These are phyloP conservation scores for Venturia pyrina DNA, from an alignment of 2,329 filamentous ascomycete genomes.

Conservation along the genomic window DNA sequence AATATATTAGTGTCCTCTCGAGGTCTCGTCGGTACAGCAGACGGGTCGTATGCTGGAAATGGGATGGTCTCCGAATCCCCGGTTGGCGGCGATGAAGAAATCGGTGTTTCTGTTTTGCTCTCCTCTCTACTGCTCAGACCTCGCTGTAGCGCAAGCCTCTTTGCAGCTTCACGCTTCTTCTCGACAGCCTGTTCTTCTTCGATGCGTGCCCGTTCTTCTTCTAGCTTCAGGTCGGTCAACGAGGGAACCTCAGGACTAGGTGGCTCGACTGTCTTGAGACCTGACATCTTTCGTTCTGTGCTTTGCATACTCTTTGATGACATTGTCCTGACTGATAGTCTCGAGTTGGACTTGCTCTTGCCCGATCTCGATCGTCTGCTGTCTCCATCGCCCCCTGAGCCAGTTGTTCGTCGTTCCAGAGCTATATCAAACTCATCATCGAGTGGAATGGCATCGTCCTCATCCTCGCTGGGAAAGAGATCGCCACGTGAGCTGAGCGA, in stretches of 20 bases:
- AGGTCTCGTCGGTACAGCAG: not conserved
- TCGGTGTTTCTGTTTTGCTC: conserved; percentile 1
- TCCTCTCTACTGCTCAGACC: conserved; percentile 31
- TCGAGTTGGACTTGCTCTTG: conserved; percentile 33
- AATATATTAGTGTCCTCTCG: not conserved
- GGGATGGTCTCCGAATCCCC: not conserved
- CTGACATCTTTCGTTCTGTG: conserved; percentile 18
- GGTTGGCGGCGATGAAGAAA: not conserved
- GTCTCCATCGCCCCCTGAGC: conserved; percentile 14
- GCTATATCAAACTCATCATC: conserved; percentile 87
- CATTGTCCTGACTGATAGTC: conserved; percentile 33
- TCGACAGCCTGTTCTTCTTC: conserved; percentile 48
- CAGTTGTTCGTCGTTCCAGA: conserved; percentile 59
- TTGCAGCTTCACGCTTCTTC: conserved; percentile 44
- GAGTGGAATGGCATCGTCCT: conserved; percentile 86
- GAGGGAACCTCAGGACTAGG: conserved; percentile 32
- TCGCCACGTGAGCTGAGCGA: conserved; percentile 83
- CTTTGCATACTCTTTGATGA: conserved; percentile 35
- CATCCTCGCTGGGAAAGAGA: conserved; percentile 83
- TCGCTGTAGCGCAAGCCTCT: conserved; percentile 42
- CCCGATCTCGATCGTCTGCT: not conserved
- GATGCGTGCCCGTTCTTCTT: conserved; percentile 44
- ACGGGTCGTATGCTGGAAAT: conserved; percentile 4
- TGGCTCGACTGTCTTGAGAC: conserved; percentile 17
- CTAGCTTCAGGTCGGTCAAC: conserved; percentile 44